phyloP scores from a whole-genome alignment of 2,329 filamentous ascomycete species.

The Bretziella fagacearum region DNA sequence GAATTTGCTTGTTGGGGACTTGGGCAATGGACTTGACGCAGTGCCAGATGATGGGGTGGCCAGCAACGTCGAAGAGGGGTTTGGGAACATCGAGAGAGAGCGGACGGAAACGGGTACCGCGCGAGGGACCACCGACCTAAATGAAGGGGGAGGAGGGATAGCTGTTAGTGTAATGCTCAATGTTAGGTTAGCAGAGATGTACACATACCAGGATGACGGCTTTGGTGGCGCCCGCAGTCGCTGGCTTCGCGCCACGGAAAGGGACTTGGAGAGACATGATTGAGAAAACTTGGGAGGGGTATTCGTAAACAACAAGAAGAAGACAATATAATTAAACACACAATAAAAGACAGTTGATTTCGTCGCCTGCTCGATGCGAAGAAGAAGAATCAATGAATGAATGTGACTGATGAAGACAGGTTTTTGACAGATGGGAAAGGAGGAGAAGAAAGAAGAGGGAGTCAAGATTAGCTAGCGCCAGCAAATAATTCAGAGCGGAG shows the following conservation, averaged over 20 bases:
- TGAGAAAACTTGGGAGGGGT: background rate
- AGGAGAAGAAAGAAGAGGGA: background rate
- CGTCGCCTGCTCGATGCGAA: background rate
- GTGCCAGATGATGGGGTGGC: constrained; percentile 97
- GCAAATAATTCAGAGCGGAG: too few species aligned
- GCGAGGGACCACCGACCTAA: constrained; percentile 84
- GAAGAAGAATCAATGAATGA: background rate
- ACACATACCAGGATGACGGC: constrained; percentile 74
- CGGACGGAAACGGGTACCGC: constrained; percentile 89
- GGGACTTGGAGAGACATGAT: constrained; percentile 29
- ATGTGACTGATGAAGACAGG: background rate
- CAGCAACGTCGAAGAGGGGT: constrained; percentile 96
- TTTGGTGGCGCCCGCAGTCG: constrained; percentile 46
- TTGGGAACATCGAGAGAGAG: constrained; percentile 92
- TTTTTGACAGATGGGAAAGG: background rate
- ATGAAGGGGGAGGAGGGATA: background rate
- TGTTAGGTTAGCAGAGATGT: background rate
- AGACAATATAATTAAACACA: background rate
- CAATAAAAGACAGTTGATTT: background rate
- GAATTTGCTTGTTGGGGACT: constrained; percentile 61
- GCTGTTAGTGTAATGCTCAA: background rate
- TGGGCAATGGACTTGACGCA: constrained; percentile 83
- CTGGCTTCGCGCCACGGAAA: constrained; percentile 30
- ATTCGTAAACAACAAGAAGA: constrained; percentile 1
- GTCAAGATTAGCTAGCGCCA: too few species aligned